phyloP scores from a whole-genome alignment of 2,329 filamentous ascomycete genomes.

The Beauveria rudraprayagi region DNA sequence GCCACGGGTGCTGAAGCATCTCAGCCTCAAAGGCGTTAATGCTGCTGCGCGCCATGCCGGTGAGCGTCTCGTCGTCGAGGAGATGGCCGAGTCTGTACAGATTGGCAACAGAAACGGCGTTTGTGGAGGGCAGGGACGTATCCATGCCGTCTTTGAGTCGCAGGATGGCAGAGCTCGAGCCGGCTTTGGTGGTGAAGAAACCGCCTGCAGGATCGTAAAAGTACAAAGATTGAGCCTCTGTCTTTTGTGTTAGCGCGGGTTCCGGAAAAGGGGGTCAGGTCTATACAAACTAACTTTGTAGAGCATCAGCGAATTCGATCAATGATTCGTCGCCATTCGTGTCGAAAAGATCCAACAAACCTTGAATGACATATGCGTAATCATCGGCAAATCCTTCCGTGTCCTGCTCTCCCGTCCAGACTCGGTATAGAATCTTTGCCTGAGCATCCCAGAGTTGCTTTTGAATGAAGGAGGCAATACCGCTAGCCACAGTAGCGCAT shows the following conservation, averaged over 20 bases:
- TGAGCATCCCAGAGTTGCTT: constrained; percentile 61
- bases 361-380: constrained; percentile 81
- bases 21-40: constrained; percentile 84
- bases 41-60: constrained; percentile 59
- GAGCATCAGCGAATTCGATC: constrained; percentile 69
- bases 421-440: constrained; percentile 58
- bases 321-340: constrained; percentile 68
- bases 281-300: constrained; percentile 55
- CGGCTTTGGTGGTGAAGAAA: constrained; percentile 63
- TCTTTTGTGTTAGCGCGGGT: not conserved
- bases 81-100: constrained; percentile 71
- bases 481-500: constrained; percentile 59
- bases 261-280: not conserved
- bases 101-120: constrained; percentile 79
- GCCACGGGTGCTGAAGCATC: constrained; percentile 84
- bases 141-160: constrained; percentile 95
- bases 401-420: constrained; percentile 60
- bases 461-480: constrained; percentile 65
- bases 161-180: constrained; percentile 64
- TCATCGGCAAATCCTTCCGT: constrained; percentile 80
- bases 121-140: constrained; percentile 80
- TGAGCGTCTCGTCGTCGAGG: constrained; percentile 58
- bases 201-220: constrained; percentile 68
- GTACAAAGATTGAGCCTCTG: constrained; percentile 62
- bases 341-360: constrained; percentile 77